Conservation (phyloP, 345 rosid genomes). For the Citrus sinensis region DVS_A1.0 CM039167.1:12248001-12248500, state of each 20-base stretch:
- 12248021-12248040: not conserved
- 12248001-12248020: too few species aligned
- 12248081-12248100: not conserved
- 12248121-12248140: too few species aligned
- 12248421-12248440: not conserved
- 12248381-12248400: conserved; percentile 42
- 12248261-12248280: not conserved
- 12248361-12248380: conserved; percentile 38
- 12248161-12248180: too few species aligned
- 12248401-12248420: conserved; percentile 11
- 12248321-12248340: conserved; percentile 12
- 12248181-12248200: too few species aligned
- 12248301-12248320: not conserved
- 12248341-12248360: conserved; percentile 48
- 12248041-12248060: not conserved
- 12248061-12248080: not conserved
- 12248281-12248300: not conserved
- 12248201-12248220: too few species aligned
- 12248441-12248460: not conserved
- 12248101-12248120: too few species aligned
- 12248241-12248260: not conserved
- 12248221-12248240: not conserved
- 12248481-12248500: not conserved
- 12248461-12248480: not conserved
- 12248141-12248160: too few species aligned